Conservation (phyloP, 75 land plant genomes). For the Picea sitchensis region DNA sequence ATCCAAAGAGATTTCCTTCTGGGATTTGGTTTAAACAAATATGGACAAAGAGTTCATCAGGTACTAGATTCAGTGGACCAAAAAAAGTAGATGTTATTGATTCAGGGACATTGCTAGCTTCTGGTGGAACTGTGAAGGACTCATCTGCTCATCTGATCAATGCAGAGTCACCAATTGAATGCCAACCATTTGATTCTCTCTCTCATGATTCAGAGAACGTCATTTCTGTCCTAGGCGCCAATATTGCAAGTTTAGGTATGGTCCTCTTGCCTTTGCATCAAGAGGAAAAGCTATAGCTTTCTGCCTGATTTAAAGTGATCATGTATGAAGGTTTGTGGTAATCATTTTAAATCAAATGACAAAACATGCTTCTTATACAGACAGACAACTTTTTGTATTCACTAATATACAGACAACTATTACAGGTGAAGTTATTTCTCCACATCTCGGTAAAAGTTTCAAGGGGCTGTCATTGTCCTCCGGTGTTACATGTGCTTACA, state of each 20-base stretch:
- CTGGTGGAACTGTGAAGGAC: neutral
- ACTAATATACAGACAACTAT: neutral
- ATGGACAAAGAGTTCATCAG: conserved; percentile 11
- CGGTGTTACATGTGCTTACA: conserved; percentile 34
- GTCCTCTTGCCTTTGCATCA: neutral
- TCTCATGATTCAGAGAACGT: conserved; percentile 13
- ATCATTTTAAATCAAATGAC: neutral
- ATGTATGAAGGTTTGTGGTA: neutral
- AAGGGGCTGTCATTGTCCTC: conserved; percentile 31
- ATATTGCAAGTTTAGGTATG: conserved; percentile 46
- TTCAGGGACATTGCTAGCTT: neutral
- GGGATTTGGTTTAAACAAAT: conserved; percentile 74
- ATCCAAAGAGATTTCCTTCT: conserved; percentile 77
- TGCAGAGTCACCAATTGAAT: neutral
- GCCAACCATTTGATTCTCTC: neutral
- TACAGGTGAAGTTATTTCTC: conserved; percentile 70
- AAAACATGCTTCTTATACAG: neutral
- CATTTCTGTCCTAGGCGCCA: conserved; percentile 53
- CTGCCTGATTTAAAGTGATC: neutral
- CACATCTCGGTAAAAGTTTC: conserved; percentile 41
- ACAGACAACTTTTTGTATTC: neutral
- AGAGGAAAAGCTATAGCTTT: neutral
- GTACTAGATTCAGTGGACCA: neutral
- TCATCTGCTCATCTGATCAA: neutral
- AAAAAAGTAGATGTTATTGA: conserved; percentile 11